Conservation (phyloP, 495 filamentous ascomycete genomes). For the Hyaloscypha bicolor region DNA sequence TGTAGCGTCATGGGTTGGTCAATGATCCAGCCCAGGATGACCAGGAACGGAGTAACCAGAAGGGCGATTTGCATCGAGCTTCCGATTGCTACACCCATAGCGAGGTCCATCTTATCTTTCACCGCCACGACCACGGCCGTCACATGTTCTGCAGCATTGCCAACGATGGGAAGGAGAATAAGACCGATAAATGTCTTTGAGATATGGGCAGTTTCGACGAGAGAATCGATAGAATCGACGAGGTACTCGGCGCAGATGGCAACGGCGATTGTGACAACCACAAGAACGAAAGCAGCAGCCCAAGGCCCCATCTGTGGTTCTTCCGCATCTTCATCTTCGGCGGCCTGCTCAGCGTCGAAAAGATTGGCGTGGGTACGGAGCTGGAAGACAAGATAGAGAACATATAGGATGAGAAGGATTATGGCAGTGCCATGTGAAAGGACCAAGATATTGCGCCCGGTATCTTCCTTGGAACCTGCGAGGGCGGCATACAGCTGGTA, state of each 20-base stretch:
- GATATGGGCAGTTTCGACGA: constrained; percentile 82
- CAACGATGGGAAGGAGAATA: constrained; percentile 93
- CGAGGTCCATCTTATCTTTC: constrained; percentile 98
- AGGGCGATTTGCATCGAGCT: constrained; percentile 94
- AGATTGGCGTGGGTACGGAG: constrained; percentile 77
- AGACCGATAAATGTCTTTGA: constrained; percentile 97
- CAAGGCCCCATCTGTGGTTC: constrained; percentile 65
- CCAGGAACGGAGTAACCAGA: constrained; percentile 86
- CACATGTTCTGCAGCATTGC: constrained; percentile 96
- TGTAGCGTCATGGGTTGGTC: constrained; percentile 83
- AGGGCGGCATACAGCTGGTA: constrained; percentile 28
- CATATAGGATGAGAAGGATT: constrained; percentile 85
- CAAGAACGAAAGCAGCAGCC: constrained; percentile 71
- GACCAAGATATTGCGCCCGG: constrained; percentile 68
- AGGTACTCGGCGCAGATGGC: constrained; percentile 91
- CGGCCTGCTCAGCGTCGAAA: constrained; percentile 68
- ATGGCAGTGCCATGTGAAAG: constrained; percentile 90
- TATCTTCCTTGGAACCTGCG: constrained; percentile 38
- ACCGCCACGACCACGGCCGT: constrained; percentile 90
- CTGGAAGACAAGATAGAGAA: constrained; percentile 90
- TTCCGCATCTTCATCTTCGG: constrained; percentile 43
- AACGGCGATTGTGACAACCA: constrained; percentile 81
- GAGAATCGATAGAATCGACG: constrained; percentile 87
- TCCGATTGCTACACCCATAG: constrained; percentile 91
- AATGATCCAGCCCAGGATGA: constrained; percentile 91